Base-by-base conservation (phyloP, 2,329 filamentous ascomycete species). In the Colletotrichum neosansevieriae region DNA sequence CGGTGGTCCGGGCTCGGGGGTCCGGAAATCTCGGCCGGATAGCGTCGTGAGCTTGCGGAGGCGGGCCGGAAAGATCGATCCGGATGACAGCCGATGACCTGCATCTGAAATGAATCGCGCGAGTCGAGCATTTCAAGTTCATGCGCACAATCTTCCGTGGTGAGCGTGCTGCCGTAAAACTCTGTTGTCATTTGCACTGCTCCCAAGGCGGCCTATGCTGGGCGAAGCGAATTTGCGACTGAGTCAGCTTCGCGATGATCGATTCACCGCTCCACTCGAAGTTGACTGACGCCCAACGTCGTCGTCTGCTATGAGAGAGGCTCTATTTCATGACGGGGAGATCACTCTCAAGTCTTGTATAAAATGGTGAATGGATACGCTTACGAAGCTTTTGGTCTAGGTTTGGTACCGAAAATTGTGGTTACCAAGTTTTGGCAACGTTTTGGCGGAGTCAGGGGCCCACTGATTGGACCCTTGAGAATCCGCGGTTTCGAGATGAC, bases 161-260 rank as follows among this genome's bases (percentile, higher is more conserved):
- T 15, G 49, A 36, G 49, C 49, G 29, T 15, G 49, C 49, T 17
- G 10, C 17, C 49, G 49, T 29, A 12, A 53, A 53, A 53, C 49
- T 53, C 49, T 53, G 29, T 53, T 36, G 29, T 32, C 15, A 13
- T 32, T 53, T 32, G 49, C 49, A 53, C 49, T 53, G 49, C 49
- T 36, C 29, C 49, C n/a, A 53, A 53, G 36, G 49, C 9, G 49
- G 49, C 17, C 49, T 11, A 17, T 36, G 49, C 49, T 36, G 49
- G 34, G 24, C n/a, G 29, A 29, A 53, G 29, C 49, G 13, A 53
- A 53, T 17, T 53, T 53, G 24, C 49, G 10, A 53, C 49, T 53
- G 49, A 53, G 29, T 36, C 49, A 36, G 49, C 49, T 15, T 53
- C 49, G 29, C 34, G 49, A 36, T n/a, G 49, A 19, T 15, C 17